A percentile compares a stretch with the other conserved stretches of the same genome.
phyloP scores from a whole-genome alignment of 2,329 filamentous ascomycete genomes.

The Clonostachys sp. region DNA sequence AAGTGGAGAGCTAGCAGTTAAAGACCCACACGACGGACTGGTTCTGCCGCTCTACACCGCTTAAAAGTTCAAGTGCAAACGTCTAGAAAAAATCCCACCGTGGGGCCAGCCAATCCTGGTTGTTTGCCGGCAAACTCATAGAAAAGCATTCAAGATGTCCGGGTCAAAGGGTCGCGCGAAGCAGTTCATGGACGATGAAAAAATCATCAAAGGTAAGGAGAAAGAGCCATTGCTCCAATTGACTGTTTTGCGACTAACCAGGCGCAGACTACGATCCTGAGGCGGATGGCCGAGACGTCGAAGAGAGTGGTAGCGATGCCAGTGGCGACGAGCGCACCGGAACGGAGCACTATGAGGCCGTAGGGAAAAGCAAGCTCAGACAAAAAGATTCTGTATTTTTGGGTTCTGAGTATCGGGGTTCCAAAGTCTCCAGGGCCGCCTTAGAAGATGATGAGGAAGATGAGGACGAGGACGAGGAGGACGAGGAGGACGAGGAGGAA shows the following conservation, averaged over 20 bases:
- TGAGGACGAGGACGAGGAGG: conserved; percentile 38
- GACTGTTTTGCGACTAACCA: conserved; percentile 2
- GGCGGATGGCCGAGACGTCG: conserved; percentile 53
- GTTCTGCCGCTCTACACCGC: conserved; percentile 43
- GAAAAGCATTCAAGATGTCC: background rate
- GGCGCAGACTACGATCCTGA: conserved; percentile 75
- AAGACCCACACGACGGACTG: background rate
- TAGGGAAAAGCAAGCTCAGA: conserved; percentile 81
- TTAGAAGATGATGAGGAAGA: conserved; percentile 51
- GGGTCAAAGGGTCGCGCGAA: conserved; percentile 45
- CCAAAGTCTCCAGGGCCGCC: conserved; percentile 66
- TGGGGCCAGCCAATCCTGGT: conserved; percentile 12
- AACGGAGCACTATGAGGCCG: conserved; percentile 81
- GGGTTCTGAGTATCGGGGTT: conserved; percentile 76
- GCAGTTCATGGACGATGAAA: conserved; percentile 60
- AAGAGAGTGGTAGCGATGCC: conserved; percentile 44
- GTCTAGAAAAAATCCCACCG: conserved; percentile 24
- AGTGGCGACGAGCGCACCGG: conserved; percentile 51
- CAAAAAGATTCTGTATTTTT: conserved; percentile 65
- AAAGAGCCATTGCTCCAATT: background rate
- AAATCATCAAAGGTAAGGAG: conserved; percentile 53
- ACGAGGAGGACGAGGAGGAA: conserved; percentile 32
- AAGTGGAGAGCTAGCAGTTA: background rate
- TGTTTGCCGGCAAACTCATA: background rate
- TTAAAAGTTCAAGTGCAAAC: conserved; percentile 40